A percentile compares a stretch with the other conserved stretches of the same genome.
Conservation (phyloP, 2,329 filamentous ascomycete genomes). For the Pseudogymnoascus sp. region DNA sequence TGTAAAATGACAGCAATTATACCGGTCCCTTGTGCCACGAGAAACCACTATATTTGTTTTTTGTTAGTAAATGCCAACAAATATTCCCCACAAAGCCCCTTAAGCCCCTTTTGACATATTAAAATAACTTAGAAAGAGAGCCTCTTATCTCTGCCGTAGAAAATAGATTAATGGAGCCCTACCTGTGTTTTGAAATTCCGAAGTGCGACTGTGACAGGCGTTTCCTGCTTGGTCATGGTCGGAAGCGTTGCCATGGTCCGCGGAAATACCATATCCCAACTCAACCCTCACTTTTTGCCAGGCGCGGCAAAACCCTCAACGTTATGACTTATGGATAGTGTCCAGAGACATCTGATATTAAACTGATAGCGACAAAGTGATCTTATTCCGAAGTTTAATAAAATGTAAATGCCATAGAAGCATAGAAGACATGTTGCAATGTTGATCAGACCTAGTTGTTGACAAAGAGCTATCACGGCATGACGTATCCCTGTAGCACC, state of each 20-base stretch:
- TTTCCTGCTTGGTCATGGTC: background rate
- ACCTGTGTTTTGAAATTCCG: constrained; percentile 3
- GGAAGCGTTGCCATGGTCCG: constrained; percentile 1
- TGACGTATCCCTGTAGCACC: constrained; percentile 5
- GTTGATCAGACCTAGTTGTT: background rate
- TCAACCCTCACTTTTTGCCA: background rate
- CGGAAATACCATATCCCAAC: background rate
- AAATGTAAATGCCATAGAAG: background rate
- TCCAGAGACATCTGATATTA: background rate
- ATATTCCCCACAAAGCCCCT: background rate
- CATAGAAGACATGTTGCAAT: background rate
- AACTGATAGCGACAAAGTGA: background rate
- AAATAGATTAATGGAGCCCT: background rate
- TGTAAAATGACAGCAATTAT: constrained; percentile 32
- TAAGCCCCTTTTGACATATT: background rate
- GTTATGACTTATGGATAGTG: background rate
- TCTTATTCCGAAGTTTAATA: background rate
- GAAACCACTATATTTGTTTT: constrained; percentile 27
- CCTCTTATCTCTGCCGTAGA: background rate
- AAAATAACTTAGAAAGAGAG: background rate
- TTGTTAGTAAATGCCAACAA: background rate
- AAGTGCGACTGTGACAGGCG: background rate
- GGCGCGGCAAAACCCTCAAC: background rate
- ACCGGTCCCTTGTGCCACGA: constrained; percentile 33
- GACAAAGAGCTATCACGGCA: background rate